These are phyloP conservation scores for Botryotinia globosa DNA, from an alignment of 2,329 filamentous ascomycete species.

Conservation along the genomic window DNA sequence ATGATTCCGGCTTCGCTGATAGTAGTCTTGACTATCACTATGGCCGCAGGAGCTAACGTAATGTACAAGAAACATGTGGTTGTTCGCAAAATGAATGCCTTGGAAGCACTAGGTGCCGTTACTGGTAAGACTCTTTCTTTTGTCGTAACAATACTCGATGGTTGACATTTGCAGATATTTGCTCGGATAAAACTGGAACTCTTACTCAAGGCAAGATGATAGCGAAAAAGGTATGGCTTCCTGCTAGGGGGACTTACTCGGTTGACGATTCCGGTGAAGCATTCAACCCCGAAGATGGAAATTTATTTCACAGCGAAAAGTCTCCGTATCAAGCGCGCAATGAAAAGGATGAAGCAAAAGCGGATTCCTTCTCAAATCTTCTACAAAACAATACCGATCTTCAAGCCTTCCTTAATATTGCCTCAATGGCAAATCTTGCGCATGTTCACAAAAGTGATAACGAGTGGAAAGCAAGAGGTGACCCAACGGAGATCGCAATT, in stretches of 20 bases:
- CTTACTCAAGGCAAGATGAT: constrained; percentile 54
- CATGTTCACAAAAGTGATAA: constrained; percentile 53
- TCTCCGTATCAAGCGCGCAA: constrained; percentile 30
- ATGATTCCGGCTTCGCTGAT: constrained; percentile 64
- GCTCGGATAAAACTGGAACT: constrained; percentile 74
- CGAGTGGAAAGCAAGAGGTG: constrained; percentile 62
- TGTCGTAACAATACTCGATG: constrained; percentile 41
- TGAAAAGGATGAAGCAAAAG: background rate
- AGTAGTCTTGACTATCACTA: constrained; percentile 65
- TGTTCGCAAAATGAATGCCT: constrained; percentile 54
- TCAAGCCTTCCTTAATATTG: constrained; percentile 58
- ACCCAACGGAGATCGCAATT: constrained; percentile 71
- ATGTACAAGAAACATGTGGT: constrained; percentile 58
- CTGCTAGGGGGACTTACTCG: constrained; percentile 50
- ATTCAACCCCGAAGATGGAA: constrained; percentile 49
- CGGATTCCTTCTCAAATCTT: constrained; percentile 33
- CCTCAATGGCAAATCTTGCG: constrained; percentile 64
- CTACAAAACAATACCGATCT: constrained; percentile 49
- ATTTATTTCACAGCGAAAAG: constrained; percentile 40
- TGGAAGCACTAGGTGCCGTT: constrained; percentile 56
- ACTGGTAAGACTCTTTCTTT: constrained; percentile 47
- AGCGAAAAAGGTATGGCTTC: constrained; percentile 53
- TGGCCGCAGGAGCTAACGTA: constrained; percentile 58
- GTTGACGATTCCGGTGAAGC: constrained; percentile 51
- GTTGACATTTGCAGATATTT: constrained; percentile 47